Percentiles rank a stretch among this genome's conserved stretches.
These are phyloP conservation scores for Cladosporium sp. DNA, from an alignment of 2,329 filamentous ascomycete species.

Conservation along the genomic window DNA sequence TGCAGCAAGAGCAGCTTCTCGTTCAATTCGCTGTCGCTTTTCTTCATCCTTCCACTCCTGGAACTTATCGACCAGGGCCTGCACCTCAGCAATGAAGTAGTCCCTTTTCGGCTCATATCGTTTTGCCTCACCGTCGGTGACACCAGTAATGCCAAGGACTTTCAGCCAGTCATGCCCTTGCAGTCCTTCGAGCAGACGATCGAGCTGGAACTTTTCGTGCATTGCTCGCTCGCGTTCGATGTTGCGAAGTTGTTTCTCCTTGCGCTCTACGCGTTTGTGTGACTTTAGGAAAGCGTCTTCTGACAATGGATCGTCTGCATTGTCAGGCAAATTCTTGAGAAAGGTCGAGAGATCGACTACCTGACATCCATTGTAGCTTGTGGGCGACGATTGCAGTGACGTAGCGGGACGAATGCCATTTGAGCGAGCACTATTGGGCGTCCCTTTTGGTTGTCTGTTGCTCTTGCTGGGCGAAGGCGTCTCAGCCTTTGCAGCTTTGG, in stretches of 20 bases:
- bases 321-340: conserved; percentile 33
- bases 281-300: conserved; percentile 59
- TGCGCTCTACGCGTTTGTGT: conserved; percentile 62
- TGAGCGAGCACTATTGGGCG: conserved; percentile 3
- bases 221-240: conserved; percentile 66
- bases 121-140: conserved; percentile 84
- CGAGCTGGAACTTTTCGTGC: conserved; percentile 67
- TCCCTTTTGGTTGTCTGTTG: conserved; percentile 13
- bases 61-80: conserved; percentile 83
- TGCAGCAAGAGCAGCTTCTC: conserved; percentile 60
- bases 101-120: conserved; percentile 81
- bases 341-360: conserved; percentile 15
- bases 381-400: neutral
- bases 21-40: conserved; percentile 75
- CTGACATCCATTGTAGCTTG: conserved; percentile 14
- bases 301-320: conserved; percentile 54
- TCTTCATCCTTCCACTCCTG: conserved; percentile 85
- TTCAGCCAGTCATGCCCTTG: conserved; percentile 91
- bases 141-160: conserved; percentile 81
- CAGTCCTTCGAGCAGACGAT: conserved; percentile 73
- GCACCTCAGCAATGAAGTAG: conserved; percentile 81
- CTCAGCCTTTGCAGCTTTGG: conserved; percentile 11
- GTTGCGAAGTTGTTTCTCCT: conserved; percentile 68
- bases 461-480: conserved; percentile 10
- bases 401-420: neutral